phyloP scores from a whole-genome alignment of 1,284 basidiomycete species.

The Cutaneotrichosporon sp. region DNA sequence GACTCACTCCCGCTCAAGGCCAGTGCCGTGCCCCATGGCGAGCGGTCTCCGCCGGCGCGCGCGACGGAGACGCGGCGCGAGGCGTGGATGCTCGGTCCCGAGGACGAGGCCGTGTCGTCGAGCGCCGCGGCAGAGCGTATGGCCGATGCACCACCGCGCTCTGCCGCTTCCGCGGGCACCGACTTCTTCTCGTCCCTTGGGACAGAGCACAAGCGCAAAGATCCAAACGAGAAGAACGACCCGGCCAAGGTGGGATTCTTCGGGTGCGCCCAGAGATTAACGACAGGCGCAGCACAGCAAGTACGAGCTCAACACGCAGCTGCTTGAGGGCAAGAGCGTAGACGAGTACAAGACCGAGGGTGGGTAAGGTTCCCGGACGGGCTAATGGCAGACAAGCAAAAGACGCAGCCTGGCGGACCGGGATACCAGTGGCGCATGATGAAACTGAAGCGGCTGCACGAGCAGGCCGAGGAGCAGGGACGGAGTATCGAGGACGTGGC shows the following conservation, averaged over 20 bases:
- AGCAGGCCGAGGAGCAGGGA: slow-evolving; percentile 80
- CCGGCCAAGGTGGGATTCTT: slow-evolving; percentile 59
- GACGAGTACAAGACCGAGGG: slow-evolving; percentile 57
- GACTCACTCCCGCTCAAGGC: slow-evolving; percentile 66
- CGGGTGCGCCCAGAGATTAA: too few species aligned
- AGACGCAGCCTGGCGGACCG: slow-evolving; percentile 69
- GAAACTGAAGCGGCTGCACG: slow-evolving; percentile 83
- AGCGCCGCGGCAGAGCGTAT: background rate
- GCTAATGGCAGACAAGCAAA: slow-evolving; percentile 46
- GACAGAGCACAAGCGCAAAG: slow-evolving; percentile 64
- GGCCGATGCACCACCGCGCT: slow-evolving; percentile 18
- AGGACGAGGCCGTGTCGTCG: background rate
- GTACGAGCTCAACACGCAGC: slow-evolving; percentile 73
- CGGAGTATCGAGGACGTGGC: slow-evolving; percentile 73
- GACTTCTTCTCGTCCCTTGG: slow-evolving; percentile 86
- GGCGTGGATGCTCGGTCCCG: slow-evolving; percentile 80
- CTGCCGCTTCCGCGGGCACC: slow-evolving; percentile 17
- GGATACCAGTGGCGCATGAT: slow-evolving; percentile 98
- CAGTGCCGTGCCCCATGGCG: slow-evolving; percentile 15
- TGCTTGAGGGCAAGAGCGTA: slow-evolving; percentile 58
- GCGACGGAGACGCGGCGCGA: slow-evolving; percentile 53
- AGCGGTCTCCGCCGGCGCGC: slow-evolving; percentile 4
- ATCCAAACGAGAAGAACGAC: slow-evolving; percentile 57
- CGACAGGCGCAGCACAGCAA: slow-evolving; percentile 30
- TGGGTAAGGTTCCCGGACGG: slow-evolving; percentile 9